Percentiles rank a stretch among this genome's conserved stretches.
These are phyloP conservation scores for Fusarium nematophilum DNA, from an alignment of 2,329 filamentous ascomycete species.

Conservation along the genomic window DNA sequence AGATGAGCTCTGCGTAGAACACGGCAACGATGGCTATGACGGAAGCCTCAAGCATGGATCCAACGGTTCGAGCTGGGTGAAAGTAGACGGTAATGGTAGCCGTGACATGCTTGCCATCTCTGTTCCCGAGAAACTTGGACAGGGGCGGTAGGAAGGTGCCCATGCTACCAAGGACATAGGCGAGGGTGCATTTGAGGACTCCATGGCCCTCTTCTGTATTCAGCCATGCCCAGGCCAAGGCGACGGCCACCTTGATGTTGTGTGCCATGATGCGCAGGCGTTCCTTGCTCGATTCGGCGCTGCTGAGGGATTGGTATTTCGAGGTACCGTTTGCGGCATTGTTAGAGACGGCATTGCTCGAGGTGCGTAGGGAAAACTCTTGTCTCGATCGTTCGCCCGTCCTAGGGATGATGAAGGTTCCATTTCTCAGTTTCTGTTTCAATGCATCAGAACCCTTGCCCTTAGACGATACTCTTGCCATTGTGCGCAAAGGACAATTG, in stretches of 20 bases:
- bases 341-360: constrained; percentile 45
- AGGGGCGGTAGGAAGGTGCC: constrained; percentile 84
- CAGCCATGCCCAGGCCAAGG: constrained; percentile 66
- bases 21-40: constrained; percentile 83
- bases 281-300: constrained; percentile 49
- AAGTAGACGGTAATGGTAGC: constrained; percentile 96
- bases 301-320: constrained; percentile 32
- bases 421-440: constrained; percentile 78
- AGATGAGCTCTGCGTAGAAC: constrained; percentile 75
- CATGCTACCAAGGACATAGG: constrained; percentile 87
- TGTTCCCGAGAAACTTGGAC: constrained; percentile 78
- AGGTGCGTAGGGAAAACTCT: constrained; percentile 78
- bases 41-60: constrained; percentile 89
- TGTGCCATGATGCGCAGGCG: constrained; percentile 49
- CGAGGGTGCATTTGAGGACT: constrained; percentile 90
- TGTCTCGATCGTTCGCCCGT: constrained; percentile 88
- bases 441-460: constrained; percentile 20
- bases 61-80: constrained; percentile 85
- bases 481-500: not conserved
- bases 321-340: constrained; percentile 13
- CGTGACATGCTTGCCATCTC: constrained; percentile 94
- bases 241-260: constrained; percentile 52
- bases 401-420: constrained; percentile 85
- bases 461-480: not conserved
- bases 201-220: constrained; percentile 79